Evolutionary conservation across 2,329 filamentous ascomycete genomes (phyloP), one percentile per base, ranked within the genome.

Genomic region (Fusarium floridanum): DNA sequence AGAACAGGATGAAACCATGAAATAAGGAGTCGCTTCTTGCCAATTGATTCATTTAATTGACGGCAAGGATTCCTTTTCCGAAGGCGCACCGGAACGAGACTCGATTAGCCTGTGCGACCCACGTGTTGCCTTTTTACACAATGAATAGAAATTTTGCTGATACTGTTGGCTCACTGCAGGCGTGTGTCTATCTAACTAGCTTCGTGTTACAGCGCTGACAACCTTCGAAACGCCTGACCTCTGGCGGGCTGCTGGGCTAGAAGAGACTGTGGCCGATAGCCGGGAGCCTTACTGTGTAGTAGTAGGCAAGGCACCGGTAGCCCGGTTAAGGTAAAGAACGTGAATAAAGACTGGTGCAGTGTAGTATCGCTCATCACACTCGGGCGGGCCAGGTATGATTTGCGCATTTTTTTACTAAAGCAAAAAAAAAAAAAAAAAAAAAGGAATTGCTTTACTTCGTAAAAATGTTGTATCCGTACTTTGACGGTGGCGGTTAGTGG

Each of bases 101-200:
- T 60, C 41, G 37, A 48, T 32, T 55, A 56, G 27, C 68, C 76
- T 73, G 66, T 76, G 76, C 60, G 75, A 77, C 73, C 55, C 48
- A 59, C 67, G 53, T 67, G 62, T 57, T 59, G 37, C 20, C 22
- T n/a, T 22, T 22, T 36, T 20, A 36, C 29, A 37, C 27, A 43
- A 59, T 17, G 57, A 22, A 61, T 22, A 17, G 20, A 20, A 43
- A 56, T 61, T 22, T 53, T n/a, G 16, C n/a, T 32, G 41, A 29
- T 53, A 66, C 41, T 12, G 34, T 27, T 55, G 56, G 34, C 48
- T 41, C 41, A 63, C 57, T 24, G 22, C 17, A 32, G 66, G 66
- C 14, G 72, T 73, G 69, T 12, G 24, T 41, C 43, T 72, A 74
- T 50, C 34, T 29, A 27, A 55, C 61, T 29, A 37, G 59, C 61